These are phyloP conservation scores for Claviceps purpurea DNA, from an alignment of 2,329 filamentous ascomycete species.

Conservation along the genomic window DNA sequence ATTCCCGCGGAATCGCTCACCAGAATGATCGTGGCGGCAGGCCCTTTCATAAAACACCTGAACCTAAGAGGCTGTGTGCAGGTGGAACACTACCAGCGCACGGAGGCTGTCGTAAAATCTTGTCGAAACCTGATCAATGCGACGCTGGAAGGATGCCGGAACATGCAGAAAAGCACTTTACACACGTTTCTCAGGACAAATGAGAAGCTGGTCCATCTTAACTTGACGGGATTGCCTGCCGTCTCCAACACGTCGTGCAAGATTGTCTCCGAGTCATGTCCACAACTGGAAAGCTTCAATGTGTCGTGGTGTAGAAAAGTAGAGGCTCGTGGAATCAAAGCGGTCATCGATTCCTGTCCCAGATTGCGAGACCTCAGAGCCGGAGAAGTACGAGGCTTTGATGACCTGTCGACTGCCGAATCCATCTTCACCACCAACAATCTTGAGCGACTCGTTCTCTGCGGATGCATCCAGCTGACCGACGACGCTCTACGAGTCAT, in stretches of 20 bases:
- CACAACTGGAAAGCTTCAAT: conserved; percentile 70
- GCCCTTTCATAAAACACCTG: conserved; percentile 79
- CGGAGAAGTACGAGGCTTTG: conserved; percentile 69
- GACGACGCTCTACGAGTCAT: conserved; percentile 63
- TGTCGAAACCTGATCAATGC: conserved; percentile 81
- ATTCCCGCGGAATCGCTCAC: conserved; percentile 76
- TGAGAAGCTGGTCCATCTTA: conserved; percentile 65
- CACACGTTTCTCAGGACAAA: conserved; percentile 66
- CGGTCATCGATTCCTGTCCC: conserved; percentile 59
- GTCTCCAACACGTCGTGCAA: conserved; percentile 78
- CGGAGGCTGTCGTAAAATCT: conserved; percentile 64
- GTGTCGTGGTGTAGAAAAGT: conserved; percentile 88
- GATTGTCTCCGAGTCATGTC: conserved; percentile 70
- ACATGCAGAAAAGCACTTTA: conserved; percentile 65
- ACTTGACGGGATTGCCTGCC: conserved; percentile 67
- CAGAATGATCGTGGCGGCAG: conserved; percentile 72
- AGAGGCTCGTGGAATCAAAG: conserved; percentile 60
- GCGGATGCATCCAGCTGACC: conserved; percentile 64
- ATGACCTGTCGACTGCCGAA: conserved; percentile 57
- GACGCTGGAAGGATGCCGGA: conserved; percentile 78
- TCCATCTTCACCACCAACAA: conserved; percentile 69
- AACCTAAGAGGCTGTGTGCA: conserved; percentile 89
- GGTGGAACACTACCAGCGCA: conserved; percentile 66
- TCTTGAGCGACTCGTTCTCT: conserved; percentile 69
- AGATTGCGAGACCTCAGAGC: conserved; percentile 68